These are phyloP conservation scores for Rauvolfia tetraphylla DNA, from an alignment of 257 asterid species.

Conservation along the genomic window DNA sequence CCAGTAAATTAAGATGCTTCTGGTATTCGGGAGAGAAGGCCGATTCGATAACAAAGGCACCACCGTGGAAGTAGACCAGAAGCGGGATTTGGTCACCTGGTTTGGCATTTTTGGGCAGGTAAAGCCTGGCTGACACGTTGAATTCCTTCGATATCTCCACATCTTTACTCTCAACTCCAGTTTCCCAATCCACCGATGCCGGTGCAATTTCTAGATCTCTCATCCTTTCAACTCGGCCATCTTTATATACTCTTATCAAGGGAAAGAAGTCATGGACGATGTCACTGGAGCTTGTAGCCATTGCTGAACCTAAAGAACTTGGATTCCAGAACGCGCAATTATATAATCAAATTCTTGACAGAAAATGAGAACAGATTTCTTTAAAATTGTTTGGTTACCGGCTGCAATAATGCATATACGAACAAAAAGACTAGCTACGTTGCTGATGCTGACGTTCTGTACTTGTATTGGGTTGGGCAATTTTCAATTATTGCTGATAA, in stretches of 20 bases:
- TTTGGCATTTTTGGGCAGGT: slow-evolving; percentile 31
- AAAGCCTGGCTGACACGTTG: slow-evolving; percentile 41
- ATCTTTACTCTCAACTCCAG: slow-evolving; percentile 52
- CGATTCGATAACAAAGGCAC: slow-evolving; percentile 43
- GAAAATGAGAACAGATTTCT: no score
- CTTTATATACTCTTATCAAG: slow-evolving; percentile 32
- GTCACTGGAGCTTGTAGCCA: slow-evolving; percentile 28
- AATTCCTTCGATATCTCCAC: slow-evolving; percentile 24
- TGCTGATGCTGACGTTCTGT: not conserved
- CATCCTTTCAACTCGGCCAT: slow-evolving; percentile 42
- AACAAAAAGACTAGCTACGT: no score
- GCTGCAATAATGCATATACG: no score
- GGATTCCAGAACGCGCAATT: no score
- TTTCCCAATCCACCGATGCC: slow-evolving; percentile 35
- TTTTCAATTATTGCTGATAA: not conserved
- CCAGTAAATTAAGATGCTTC: slow-evolving; percentile 33
- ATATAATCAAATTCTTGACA: not conserved
- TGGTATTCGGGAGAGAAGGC: slow-evolving; percentile 40
- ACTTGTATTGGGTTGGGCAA: not conserved
- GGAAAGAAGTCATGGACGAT: slow-evolving; percentile 39
- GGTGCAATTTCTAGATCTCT: slow-evolving; percentile 15
- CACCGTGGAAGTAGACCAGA: slow-evolving; percentile 60
- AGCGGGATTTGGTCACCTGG: slow-evolving; percentile 42
- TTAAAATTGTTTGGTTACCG: no score
- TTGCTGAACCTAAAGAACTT: not conserved